Evolutionary conservation across 1,139 yeast species (phyloP), one percentile per base, ranked within the genome.

Genomic region (Lipomyces yarrowii): DNA sequence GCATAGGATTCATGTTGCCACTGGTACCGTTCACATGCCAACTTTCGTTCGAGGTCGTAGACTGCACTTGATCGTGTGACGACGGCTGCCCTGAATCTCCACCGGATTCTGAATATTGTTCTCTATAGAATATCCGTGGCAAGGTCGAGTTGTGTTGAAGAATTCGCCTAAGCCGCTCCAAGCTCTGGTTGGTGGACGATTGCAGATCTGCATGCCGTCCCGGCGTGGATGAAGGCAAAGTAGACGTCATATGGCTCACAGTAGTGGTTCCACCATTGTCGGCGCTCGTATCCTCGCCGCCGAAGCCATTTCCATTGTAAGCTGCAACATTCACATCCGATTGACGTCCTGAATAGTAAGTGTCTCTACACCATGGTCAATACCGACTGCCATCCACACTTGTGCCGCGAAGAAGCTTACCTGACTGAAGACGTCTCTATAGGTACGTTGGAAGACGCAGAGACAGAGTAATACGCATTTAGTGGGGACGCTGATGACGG

Each of bases 141-240:
- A 57, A 11, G 2, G 62, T 18, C 23, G 62, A 33, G 52, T 59
- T 59, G 48, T 55, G 62, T 15, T 35, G 62, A n/a, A 59, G 62
- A 15, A 59, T 46, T 21, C 62, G 33, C 26, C 61, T 21, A 8
- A 59, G 51, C 23, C 62, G 39, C 35, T 59, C 62, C 10, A 59
- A 11, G 21, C 37, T 59, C 10, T 54, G 35, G 8, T 59, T 54
- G 18, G 60, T 15, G 26, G 60, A 57, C 11, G 35, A 15, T n/a
- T 54, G 57, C 30, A 33, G 18, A 30, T 30, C 55, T 7, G 48
- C n/a, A 42, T 21, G 8, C 11, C 10, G 48, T 42, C 48, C 23
- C 21, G 48, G 48, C 18, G 48, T 42, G n/a, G 48, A n/a, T 7
- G 48, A 42, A 21, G 11, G n/a, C 10, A 42, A 42, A 42, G 23